These are phyloP conservation scores for Exobasidium rhododendri DNA, from an alignment of 1,284 basidiomycete genomes.

Conservation along the genomic window DNA sequence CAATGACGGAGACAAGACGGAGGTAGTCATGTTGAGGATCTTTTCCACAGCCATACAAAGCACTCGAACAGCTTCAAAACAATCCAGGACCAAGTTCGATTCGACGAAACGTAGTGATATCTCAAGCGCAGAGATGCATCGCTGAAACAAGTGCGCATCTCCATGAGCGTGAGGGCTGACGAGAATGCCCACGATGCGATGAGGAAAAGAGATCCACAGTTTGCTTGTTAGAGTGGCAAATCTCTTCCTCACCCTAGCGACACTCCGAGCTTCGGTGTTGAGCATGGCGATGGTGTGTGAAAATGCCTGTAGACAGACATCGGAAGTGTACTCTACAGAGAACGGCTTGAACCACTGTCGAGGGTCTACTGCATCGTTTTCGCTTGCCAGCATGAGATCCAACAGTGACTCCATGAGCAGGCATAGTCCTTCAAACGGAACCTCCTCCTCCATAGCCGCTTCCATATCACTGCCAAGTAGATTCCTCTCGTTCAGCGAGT, in stretches of 20 bases:
- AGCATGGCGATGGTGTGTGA: conserved; percentile 26
- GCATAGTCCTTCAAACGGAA: conserved; percentile 36
- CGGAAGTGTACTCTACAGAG: conserved; percentile 23
- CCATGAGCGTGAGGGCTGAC: not conserved
- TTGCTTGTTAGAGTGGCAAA: conserved; percentile 23
- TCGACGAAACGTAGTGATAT: not conserved
- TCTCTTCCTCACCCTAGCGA: conserved; percentile 23
- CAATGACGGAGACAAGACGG: not conserved
- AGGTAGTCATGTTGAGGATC: not conserved
- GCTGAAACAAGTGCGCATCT: not conserved
- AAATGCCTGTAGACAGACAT: conserved; percentile 35
- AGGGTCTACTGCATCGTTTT: conserved; percentile 23
- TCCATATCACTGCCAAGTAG: conserved; percentile 13
- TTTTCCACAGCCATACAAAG: not conserved
- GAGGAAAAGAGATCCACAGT: not conserved
- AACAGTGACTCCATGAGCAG: conserved; percentile 27
- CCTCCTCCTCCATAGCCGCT: conserved; percentile 34
- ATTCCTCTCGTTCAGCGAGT: not conserved
- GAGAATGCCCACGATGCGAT: conserved; percentile 2
- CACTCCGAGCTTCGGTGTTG: conserved; percentile 22
- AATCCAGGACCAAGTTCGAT: not conserved
- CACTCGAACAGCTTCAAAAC: not conserved
- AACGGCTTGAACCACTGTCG: conserved; percentile 11
- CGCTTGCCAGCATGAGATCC: conserved; percentile 25
- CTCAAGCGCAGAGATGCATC: not conserved